phyloP scores from a whole-genome alignment of 495 filamentous ascomycete genomes.

The Aspergillus panamensis region DNA sequence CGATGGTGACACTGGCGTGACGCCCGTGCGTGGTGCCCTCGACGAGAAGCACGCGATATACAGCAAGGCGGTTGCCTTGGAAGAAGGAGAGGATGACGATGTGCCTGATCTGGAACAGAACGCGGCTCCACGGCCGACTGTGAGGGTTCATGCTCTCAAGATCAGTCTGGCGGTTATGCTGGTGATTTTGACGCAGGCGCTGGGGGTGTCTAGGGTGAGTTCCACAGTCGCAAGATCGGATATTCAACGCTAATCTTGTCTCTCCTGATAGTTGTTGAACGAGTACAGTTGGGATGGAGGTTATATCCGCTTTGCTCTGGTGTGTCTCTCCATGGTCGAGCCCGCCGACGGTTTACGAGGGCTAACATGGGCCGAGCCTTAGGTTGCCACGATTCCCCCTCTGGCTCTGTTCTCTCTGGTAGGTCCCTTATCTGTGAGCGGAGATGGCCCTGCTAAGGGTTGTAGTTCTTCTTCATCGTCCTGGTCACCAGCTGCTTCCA shows the following conservation, averaged over 20 bases:
- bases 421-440: background rate
- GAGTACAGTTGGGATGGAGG: constrained; percentile 6
- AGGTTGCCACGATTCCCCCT: constrained; percentile 1
- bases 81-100: constrained; percentile 6
- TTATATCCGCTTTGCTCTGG: constrained; percentile 2
- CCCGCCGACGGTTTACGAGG: background rate
- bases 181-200: constrained; percentile 5
- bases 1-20: too few species aligned
- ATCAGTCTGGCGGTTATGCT: constrained; percentile 4
- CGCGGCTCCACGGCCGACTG: background rate
- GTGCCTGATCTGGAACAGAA: background rate
- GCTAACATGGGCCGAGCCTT: background rate
- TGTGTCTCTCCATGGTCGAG: background rate
- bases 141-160: background rate
- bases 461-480: constrained; percentile 9
- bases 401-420: constrained; percentile 1
- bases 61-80: background rate
- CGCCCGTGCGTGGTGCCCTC: constrained; percentile 1
- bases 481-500: constrained; percentile 5
- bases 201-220: constrained; percentile 3
- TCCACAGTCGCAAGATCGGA: background rate
- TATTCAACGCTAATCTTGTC: background rate
- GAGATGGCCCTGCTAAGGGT: background rate
- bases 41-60: constrained; percentile 5
- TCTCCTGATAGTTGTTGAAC: background rate